Percentiles rank a stretch among this genome's conserved stretches.
These are phyloP conservation scores for Arctium lappa DNA, from an alignment of 129 eudicot species.

Conservation along the genomic window DNA sequence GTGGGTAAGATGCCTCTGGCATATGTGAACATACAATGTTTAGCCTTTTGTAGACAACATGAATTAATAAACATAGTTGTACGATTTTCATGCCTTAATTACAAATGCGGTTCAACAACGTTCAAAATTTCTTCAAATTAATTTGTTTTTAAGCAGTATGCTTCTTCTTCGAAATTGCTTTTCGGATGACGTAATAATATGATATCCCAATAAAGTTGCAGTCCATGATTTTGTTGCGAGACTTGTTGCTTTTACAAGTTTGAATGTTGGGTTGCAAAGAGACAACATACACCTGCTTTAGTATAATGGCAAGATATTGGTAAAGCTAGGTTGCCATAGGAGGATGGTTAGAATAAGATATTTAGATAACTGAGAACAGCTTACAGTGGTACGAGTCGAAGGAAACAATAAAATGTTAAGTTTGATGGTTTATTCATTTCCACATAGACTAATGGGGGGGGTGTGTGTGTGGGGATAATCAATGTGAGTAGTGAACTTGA, in stretches of 20 bases:
- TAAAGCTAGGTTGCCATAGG: background rate
- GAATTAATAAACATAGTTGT: background rate
- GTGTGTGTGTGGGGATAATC: background rate
- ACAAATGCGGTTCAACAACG: background rate
- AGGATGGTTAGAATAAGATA: background rate
- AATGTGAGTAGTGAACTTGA: background rate
- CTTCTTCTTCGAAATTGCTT: background rate
- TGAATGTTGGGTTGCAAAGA: background rate
- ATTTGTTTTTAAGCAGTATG: background rate
- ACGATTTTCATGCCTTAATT: background rate
- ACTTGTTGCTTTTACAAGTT: background rate
- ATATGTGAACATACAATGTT: background rate
- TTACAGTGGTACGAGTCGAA: background rate
- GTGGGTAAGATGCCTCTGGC: background rate
- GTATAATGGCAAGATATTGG: background rate
- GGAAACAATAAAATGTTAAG: background rate
- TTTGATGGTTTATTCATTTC: background rate
- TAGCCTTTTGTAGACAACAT: constrained; percentile 7
- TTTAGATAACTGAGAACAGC: background rate
- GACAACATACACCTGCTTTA: background rate
- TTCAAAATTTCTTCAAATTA: background rate
- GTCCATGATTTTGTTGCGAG: background rate
- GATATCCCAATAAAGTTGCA: background rate
- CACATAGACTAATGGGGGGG: background rate
- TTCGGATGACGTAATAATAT: background rate